Conservation (phyloP, 768 basidiomycete species). For the Hygrophoropsis aurantiaca region DNA sequence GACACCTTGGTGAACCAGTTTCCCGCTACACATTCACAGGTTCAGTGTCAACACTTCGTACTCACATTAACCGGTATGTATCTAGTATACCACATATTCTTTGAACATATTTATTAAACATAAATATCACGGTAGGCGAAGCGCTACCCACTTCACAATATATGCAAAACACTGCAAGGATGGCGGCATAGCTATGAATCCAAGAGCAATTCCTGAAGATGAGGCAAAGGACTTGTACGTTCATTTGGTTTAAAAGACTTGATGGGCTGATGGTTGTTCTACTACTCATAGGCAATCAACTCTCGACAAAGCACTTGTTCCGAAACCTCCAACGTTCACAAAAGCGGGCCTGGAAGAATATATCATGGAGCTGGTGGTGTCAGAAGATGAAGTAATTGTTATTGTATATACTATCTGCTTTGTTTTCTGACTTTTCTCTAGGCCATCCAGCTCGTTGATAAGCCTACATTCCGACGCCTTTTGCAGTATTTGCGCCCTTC, state of each 20-base stretch:
- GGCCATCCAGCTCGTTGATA: conserved; percentile 1
- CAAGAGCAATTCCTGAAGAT: background rate
- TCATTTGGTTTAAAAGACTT: too few species aligned
- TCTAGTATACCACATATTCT: background rate
- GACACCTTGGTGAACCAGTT: too few species aligned
- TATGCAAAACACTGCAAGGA: conserved; percentile 1
- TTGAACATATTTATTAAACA: too few species aligned
- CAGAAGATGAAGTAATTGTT: background rate
- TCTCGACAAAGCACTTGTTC: background rate
- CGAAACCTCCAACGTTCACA: background rate
- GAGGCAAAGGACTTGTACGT: too few species aligned
- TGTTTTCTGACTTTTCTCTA: background rate
- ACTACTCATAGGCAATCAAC: background rate
- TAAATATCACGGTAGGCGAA: too few species aligned
- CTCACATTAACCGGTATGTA: background rate
- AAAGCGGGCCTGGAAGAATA: conserved; percentile 2
- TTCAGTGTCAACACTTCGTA: background rate
- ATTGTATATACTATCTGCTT: background rate
- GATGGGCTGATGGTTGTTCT: background rate
- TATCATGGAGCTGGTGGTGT: background rate
- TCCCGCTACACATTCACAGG: background rate
- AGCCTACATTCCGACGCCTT: background rate
- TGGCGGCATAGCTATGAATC: background rate
- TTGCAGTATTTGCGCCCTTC: background rate
- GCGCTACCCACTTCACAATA: background rate